These are phyloP conservation scores for Pichia sp. DNA, from an alignment of 1,139 yeast species.

Conservation along the genomic window DNA sequence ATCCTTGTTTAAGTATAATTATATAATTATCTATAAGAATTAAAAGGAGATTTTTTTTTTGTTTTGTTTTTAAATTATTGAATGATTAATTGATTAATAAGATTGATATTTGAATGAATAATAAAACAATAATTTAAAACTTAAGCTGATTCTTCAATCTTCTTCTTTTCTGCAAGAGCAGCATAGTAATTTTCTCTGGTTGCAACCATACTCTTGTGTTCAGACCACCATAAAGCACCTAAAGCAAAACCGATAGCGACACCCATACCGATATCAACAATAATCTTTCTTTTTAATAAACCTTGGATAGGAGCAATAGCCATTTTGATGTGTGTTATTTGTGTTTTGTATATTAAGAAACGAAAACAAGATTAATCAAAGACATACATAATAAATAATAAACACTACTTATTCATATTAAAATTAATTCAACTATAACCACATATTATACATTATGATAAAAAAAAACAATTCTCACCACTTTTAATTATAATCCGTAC, in stretches of 20 bases:
- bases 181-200: conserved; percentile 86
- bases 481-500: too few relatives aligned
- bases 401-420: too few relatives aligned
- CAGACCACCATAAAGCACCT: conserved; percentile 64
- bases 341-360: not conserved
- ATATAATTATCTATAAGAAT: too few relatives aligned
- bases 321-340: conserved; percentile 34
- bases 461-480: too few relatives aligned
- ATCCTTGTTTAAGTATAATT: too few relatives aligned
- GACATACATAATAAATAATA: not conserved
- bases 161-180: conserved; percentile 64
- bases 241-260: conserved; percentile 40
- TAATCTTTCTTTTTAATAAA: conserved; percentile 72
- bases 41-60: too few relatives aligned
- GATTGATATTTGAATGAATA: not conserved
- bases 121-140: not conserved
- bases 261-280: conserved; percentile 74
- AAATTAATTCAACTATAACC: too few relatives aligned
- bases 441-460: too few relatives aligned
- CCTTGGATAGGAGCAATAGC: conserved; percentile 83
- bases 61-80: too few relatives aligned
- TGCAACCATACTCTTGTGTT: conserved; percentile 66
- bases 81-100: too few relatives aligned
- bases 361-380: not conserved
- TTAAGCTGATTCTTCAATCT: conserved; percentile 42